Evolutionary conservation across 805 yeast species (phyloP), one percentile per base, ranked within the genome.

Genomic region (Schwanniomyces pseudopolymorphus): DNA sequence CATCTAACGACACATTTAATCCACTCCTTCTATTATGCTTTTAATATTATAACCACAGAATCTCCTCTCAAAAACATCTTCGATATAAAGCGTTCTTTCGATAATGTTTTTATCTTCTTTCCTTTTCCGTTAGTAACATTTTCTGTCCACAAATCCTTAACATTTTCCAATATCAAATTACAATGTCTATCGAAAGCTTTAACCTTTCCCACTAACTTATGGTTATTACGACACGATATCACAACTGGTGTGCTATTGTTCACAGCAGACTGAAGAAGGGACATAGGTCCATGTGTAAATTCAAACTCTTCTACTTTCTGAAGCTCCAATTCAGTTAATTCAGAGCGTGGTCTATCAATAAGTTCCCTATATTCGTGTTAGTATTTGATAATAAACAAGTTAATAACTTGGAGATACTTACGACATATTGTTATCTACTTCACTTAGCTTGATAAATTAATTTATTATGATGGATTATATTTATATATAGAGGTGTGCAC

Each of bases 161-260:
- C 97, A 57, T 90, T 89, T 59, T 89, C 96, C 49, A 94, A 71
- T 8, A 94, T 85, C 87, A 94, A 81, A 66, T 94, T 94, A 52
- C 96, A 86, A 67, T 94, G 99, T 61, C 96, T 83, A 64, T 94
- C 99, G 65, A 90, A 94, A 0, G 98, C 97, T 60, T 87, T 87
- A 42, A 94, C 94, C 54, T 88, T 82, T 1, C 91, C 96, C 25
- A 94, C 78, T 35, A 94, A 75, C 67, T 94, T 94, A 62, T 91
- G 97, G 65, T 92, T 91, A 64, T 94, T 94, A 60, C 99, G 79
- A 49, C 96, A 80, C 17, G 96, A 88, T 49, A 94, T 87, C 48
- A 94, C 79, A 4, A 94, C 89, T 21, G 89, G 89, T 2, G 87
- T 78, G 43, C 83, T 84, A 44, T 81, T 78, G 49, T 83, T 78